Base-by-base conservation (phyloP, 345 rosid species). In the Acer negundo region DNA sequence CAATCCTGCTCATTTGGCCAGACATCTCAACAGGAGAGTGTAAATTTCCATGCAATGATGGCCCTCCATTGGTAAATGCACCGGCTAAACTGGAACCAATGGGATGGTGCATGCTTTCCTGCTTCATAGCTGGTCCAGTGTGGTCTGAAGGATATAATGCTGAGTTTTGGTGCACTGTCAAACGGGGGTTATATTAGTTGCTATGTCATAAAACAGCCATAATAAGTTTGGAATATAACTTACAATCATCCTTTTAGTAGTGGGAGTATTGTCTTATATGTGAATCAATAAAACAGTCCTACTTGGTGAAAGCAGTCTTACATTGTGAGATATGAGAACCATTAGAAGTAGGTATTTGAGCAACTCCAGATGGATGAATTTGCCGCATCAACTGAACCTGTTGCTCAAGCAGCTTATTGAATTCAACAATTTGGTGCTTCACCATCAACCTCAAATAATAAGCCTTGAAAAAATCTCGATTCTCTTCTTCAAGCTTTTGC, bases 401-500 rank as follows among this genome's bases (percentile, higher is more conserved):
- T 78, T 92, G 92, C 85, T 89, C 98, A 83, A 97, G 98, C 72
- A 97, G 86, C 89, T 90, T 90, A 86, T 97, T 97, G 84, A 94
- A 97, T 84, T 94, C 98, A 82, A 80, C 59, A 61, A 97, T 94
- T 86, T 97, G 99, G 77, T 88, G 92, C 88, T 97, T 97, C 75
- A 94, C 92, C 89, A 77, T 90, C 74, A 97, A 86, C 82, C 98
- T 97, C 71, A 97, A 84, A 82, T 93, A 89, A 84, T 97, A 97
- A 58, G 98, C 98, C 77, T 88, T 86, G 83, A 97, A 97, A 83
- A 97, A 97, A 8, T 94, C 98, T 26, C 84, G 86, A 82, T 97
- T 97, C 85, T 94, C 97, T 85, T 94, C 98, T 84, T 97, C 98
- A 80, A 97, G 99, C 90, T 94, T 94, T 90, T 97, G 96, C 99